A percentile compares a stretch with the other conserved stretches of the same genome.
These are phyloP conservation scores for Pyrenochaeta sp. DNA, from an alignment of 2,329 filamentous ascomycete species.

Conservation along the genomic window DNA sequence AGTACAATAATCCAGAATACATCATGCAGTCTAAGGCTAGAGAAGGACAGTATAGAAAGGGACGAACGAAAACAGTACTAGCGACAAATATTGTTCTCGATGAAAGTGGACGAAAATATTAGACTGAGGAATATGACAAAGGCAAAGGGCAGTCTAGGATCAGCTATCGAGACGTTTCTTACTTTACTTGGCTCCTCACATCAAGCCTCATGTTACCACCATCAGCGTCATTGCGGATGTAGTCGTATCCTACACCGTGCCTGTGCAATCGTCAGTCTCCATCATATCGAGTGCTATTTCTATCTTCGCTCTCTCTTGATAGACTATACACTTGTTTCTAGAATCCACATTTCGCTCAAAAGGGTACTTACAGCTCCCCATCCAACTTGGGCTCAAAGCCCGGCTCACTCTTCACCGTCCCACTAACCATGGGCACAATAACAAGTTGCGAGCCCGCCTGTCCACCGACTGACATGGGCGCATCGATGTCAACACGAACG, in stretches of 20 bases:
- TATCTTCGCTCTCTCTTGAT: neutral
- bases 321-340: no score
- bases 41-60: no score
- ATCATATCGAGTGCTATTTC: neutral
- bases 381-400: slow-evolving; percentile 40
- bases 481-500: slow-evolving; percentile 38
- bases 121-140: neutral
- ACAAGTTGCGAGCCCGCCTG: slow-evolving; percentile 31
- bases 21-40: no score
- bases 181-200: slow-evolving; percentile 39
- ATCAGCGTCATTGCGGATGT: slow-evolving; percentile 40
- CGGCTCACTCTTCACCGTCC: slow-evolving; percentile 41
- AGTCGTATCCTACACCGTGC: slow-evolving; percentile 43
- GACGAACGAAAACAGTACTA: no score
- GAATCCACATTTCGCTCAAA: neutral
- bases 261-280: slow-evolving; percentile 6
- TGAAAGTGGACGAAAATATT: neutral
- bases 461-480: slow-evolving; percentile 35
- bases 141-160: neutral
- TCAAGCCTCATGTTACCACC: slow-evolving; percentile 40
- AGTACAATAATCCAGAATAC: neutral
- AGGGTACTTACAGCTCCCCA: slow-evolving; percentile 28
- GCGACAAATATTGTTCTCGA: no score
- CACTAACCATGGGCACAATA: slow-evolving; percentile 41
- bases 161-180: neutral